Base-by-base conservation (phyloP, 2,329 filamentous ascomycete genomes). In the Stagonosporopsis rhizophila region DNA sequence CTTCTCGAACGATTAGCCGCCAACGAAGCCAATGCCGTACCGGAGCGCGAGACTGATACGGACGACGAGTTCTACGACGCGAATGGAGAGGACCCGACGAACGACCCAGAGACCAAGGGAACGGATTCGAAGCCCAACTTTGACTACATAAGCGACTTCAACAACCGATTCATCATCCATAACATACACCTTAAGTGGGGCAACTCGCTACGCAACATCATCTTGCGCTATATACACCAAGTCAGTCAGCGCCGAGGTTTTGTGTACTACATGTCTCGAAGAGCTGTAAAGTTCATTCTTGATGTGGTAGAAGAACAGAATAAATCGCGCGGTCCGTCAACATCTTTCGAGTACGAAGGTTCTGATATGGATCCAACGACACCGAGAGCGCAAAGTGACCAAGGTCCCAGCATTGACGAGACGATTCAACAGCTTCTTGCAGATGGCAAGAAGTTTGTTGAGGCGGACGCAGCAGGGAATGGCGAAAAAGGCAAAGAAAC, bases 171-270 rank as follows among this genome's bases (percentile, higher is more conserved):
- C 79, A 94, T 98, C 66, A 90, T 99, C 48, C 95, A 99, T 80
- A 99, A 99, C 68, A 86, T 96, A 73, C 95, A 99, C 70, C 81
- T 99, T 54, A 99, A 99, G 76, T 99, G 95, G 95, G 98, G 96
- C 79, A 99, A 99, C 68, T 86, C 93, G 11, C 79, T 99, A 34
- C 87, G 95, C 56, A 98, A 99, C 71, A 97, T 97, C 68, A 95
- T 99, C 45, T 84, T 99, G 37, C 91, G 95, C 22, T 99, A 99
- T 75, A 96, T 95, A 61, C 95, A 99, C 72, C 95, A 99, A 80
- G 95, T 96, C 69, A 92, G 93, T 73, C 96, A 99, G 77, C 86
- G 95, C 47, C 88, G 95, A 65, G 96, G 95, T 48, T 98, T 99
- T 71, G 89, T 99, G 27, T 99, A 99, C 79, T 99, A 99, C 77